phyloP scores from a whole-genome alignment of 2,329 filamentous ascomycete genomes.

The Periconia digitata region DNA sequence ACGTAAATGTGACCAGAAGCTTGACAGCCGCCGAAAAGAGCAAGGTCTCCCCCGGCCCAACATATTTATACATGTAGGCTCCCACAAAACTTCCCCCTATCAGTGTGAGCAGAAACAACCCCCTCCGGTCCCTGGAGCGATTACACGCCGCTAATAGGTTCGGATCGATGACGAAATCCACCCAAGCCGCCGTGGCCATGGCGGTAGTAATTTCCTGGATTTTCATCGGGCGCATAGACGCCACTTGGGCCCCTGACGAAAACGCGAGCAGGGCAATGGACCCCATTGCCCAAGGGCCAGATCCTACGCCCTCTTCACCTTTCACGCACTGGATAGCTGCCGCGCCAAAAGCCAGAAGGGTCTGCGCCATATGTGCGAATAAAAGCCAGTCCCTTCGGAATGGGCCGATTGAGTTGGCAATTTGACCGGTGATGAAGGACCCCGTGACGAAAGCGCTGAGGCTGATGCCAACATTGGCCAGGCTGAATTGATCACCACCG shows the following conservation, averaged over 20 bases:
- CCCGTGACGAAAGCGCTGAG: slow-evolving; percentile 8
- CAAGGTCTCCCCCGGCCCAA: no score
- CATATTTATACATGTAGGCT: not conserved
- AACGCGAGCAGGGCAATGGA: slow-evolving; percentile 3
- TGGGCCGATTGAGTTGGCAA: slow-evolving; percentile 1
- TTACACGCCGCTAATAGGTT: not conserved
- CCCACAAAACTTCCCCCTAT: slow-evolving; percentile 7
- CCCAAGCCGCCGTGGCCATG: slow-evolving; percentile 9
- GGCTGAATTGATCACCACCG: not conserved
- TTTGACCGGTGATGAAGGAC: slow-evolving; percentile 4
- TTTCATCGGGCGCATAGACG: not conserved
- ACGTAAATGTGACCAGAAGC: no score
- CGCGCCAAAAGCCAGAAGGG: not conserved
- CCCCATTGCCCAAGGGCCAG: not conserved
- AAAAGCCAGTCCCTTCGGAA: slow-evolving; percentile 6
- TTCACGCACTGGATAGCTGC: not conserved
- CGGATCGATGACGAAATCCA: slow-evolving; percentile 7
- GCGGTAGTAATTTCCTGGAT: slow-evolving; percentile 8
- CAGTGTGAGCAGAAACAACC: slow-evolving; percentile 1
- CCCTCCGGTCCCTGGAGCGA: slow-evolving; percentile 1
- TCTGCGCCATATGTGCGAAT: not conserved
- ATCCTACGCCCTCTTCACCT: not conserved
- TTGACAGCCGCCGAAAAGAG: no score
- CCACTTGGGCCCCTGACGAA: slow-evolving; percentile 6
- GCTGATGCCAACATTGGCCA: slow-evolving; percentile 1